A percentile compares a stretch with the other conserved stretches of the same genome.
Evolutionary conservation across 2,329 filamentous ascomycete species (phyloP).

Genomic region (Didymella pinodella): DNA sequence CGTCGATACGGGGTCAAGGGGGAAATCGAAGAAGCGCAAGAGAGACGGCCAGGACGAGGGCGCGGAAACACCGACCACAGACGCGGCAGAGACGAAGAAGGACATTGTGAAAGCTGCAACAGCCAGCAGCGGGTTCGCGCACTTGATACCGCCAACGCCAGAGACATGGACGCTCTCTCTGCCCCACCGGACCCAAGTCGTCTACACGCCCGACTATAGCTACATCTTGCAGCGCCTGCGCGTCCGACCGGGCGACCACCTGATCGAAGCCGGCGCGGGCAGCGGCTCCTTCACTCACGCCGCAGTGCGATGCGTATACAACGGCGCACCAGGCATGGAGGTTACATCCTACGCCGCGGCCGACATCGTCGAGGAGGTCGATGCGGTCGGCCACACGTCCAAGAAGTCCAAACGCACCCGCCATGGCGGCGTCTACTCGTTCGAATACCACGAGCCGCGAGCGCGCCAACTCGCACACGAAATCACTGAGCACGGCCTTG

Average conservation of each 20-base stretch:
- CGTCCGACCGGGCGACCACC: slow-evolving; percentile 72
- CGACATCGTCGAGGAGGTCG: slow-evolving; percentile 31
- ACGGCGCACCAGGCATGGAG: slow-evolving; percentile 64
- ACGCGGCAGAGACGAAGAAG: slow-evolving; percentile 45
- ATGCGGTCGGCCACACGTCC: slow-evolving; percentile 33
- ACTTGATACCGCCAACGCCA: slow-evolving; percentile 79
- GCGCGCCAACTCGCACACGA: slow-evolving; percentile 74
- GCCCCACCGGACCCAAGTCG: slow-evolving; percentile 83
- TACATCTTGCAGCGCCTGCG: slow-evolving; percentile 81
- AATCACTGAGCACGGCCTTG: slow-evolving; percentile 71
- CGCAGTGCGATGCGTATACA: slow-evolving; percentile 77
- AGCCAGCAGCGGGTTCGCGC: slow-evolving; percentile 74
- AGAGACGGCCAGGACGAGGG: slow-evolving; percentile 50
- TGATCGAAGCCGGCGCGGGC: slow-evolving; percentile 83
- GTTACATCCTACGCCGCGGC: slow-evolving; percentile 18
- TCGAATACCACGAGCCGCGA: slow-evolving; percentile 79
- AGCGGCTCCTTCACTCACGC: slow-evolving; percentile 88
- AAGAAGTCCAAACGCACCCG: slow-evolving; percentile 43
- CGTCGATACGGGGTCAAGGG: slow-evolving; percentile 90
- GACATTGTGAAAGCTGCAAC: slow-evolving; percentile 52
- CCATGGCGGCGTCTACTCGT: slow-evolving; percentile 77
- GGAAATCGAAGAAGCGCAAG: slow-evolving; percentile 64
- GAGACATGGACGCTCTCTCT: slow-evolving; percentile 83
- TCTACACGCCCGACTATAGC: slow-evolving; percentile 87
- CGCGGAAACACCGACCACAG: slow-evolving; percentile 23